Conservation (phyloP, 2,329 filamentous ascomycete species). For the Westerdykella aurantiaca region DNA sequence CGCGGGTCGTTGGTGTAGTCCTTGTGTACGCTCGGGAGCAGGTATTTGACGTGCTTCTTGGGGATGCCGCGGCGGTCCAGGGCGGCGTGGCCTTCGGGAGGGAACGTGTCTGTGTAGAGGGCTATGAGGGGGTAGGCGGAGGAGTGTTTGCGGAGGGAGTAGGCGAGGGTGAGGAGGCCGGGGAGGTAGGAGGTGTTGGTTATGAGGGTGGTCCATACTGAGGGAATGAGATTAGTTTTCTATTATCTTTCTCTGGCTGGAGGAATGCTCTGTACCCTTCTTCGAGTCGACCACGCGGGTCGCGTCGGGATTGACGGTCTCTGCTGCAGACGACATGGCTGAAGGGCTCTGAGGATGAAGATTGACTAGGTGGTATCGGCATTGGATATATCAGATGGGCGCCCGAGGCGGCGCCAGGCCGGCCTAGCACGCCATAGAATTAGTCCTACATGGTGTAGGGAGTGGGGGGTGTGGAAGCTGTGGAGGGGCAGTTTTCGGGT, state of each 20-base stretch:
- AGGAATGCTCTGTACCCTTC: constrained; percentile 30
- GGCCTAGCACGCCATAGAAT: no score
- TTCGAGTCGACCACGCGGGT: constrained; percentile 28
- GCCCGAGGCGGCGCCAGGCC: no score
- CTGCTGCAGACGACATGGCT: no score
- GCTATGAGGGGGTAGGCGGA: constrained; percentile 74
- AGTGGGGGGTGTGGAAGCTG: no score
- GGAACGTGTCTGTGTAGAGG: constrained; percentile 75
- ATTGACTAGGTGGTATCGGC: no score
- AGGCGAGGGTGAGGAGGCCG: constrained; percentile 74
- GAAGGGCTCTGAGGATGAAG: no score
- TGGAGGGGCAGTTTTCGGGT: no score
- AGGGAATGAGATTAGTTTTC: constrained; percentile 1
- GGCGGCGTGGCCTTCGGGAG: constrained; percentile 60
- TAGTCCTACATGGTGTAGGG: no score
- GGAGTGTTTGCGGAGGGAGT: constrained; percentile 60
- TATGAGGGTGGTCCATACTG: constrained; percentile 83
- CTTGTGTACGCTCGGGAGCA: constrained; percentile 59
- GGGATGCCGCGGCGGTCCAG: constrained; percentile 65
- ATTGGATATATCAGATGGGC: no score
- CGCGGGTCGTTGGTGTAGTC: constrained; percentile 73
- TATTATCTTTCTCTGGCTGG: neutral
- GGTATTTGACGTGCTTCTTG: constrained; percentile 63
- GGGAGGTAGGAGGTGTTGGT: constrained; percentile 78
- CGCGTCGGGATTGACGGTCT: neutral